These are phyloP conservation scores for Choanephora cucurbitarum DNA, from an alignment of 371 early-diverging fungal genomes.

Conservation along the genomic window DNA sequence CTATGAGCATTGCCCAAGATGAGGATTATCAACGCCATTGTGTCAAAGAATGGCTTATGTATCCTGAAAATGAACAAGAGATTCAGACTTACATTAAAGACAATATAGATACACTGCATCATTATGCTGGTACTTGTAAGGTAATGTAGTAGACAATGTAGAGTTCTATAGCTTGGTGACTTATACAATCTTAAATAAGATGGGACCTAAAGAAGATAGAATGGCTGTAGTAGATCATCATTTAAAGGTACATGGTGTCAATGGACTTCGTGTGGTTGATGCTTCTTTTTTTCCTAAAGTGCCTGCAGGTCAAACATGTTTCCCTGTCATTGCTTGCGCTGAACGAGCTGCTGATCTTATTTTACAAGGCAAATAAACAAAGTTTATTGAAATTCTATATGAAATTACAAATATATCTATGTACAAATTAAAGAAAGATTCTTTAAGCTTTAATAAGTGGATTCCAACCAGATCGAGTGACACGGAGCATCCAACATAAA, in stretches of 20 bases:
- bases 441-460: conserved; percentile 12
- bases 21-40: conserved; percentile 8
- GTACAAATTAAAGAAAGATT: too few relatives aligned
- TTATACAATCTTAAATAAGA: too few relatives aligned
- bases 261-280: conserved; percentile 49
- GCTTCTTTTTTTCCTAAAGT: conserved; percentile 48
- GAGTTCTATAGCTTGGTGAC: too few relatives aligned
- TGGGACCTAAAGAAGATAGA: conserved; percentile 18
- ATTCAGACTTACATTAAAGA: conserved; percentile 19
- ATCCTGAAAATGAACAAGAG: conserved; percentile 5
- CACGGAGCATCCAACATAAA: conserved; percentile 27
- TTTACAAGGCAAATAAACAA: conserved; percentile 1
- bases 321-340: conserved; percentile 32
- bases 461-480: conserved; percentile 30
- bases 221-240: conserved; percentile 38
- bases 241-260: conserved; percentile 42
- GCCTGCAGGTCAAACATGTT: conserved; percentile 34
- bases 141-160: too few relatives aligned
- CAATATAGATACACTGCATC: conserved; percentile 34
- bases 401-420: not conserved
- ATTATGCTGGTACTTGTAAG: conserved; percentile 46
- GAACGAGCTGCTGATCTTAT: conserved; percentile 30
- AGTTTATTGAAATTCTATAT: not conserved
- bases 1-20: conserved; percentile 18
- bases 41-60: conserved; percentile 20